phyloP scores from a whole-genome alignment of 202 grass and related monocot genomes.

The Panicum virgatum region DNA sequence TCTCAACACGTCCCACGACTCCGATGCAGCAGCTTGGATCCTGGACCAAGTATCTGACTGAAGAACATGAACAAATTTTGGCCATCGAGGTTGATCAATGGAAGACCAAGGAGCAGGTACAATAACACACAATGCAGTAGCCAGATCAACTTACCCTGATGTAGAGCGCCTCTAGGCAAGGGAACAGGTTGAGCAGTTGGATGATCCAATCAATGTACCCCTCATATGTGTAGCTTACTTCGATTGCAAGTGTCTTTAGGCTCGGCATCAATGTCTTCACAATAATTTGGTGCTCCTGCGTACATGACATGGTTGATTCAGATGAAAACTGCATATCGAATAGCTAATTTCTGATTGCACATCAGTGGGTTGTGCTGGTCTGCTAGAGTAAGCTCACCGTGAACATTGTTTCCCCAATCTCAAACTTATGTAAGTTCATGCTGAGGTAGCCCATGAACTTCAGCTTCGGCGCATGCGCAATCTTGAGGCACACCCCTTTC shows the following conservation, averaged over 20 bases:
- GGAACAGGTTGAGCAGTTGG: constrained; percentile 20
- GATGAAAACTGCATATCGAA: background rate
- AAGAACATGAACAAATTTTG: background rate
- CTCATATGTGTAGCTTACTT: background rate
- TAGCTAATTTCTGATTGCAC: background rate
- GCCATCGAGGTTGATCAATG: background rate
- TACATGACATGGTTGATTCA: background rate
- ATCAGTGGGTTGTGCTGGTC: background rate
- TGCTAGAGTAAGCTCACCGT: background rate
- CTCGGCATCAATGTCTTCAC: constrained; percentile 10
- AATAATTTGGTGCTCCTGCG: background rate
- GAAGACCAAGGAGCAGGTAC: background rate
- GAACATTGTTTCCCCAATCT: background rate
- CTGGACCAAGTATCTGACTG: constrained; percentile 1
- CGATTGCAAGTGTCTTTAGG: constrained; percentile 28
- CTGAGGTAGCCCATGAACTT: background rate
- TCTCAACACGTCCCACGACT: constrained; percentile 2
- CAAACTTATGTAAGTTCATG: background rate
- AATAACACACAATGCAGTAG: background rate
- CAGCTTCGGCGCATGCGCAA: background rate
- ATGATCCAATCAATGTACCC: constrained; percentile 24
- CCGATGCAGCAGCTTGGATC: background rate
- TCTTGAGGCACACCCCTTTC: background rate
- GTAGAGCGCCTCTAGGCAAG: constrained; percentile 39
- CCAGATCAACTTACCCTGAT: constrained; percentile 22